Evolutionary conservation across 495 filamentous ascomycete species (phyloP).

Genomic region (Tetracladium setigerum): DNA sequence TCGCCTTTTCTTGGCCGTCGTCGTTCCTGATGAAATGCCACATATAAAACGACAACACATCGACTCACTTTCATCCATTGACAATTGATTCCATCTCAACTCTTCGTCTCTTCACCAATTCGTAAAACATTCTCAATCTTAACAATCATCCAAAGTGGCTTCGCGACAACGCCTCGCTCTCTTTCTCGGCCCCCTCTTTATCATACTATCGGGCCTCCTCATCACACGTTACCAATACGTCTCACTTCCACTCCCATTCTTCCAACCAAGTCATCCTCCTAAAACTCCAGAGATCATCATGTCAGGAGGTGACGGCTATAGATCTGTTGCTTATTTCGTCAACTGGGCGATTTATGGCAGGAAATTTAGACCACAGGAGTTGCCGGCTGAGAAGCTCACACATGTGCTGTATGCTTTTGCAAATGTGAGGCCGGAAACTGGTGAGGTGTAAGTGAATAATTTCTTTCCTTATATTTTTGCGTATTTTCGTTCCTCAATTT

Average conservation of each 20-base stretch:
- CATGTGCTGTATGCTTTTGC: constrained; percentile 78
- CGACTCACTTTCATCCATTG: too few relatives aligned
- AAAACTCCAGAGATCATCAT: constrained; percentile 24
- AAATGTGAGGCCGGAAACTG: constrained; percentile 55
- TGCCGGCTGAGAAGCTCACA: constrained; percentile 81
- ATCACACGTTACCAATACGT: constrained; percentile 4
- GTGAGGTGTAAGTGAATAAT: constrained; percentile 45
- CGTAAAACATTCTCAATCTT: neutral
- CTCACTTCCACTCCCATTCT: neutral
- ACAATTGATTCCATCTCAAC: too few relatives aligned
- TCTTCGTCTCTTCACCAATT: neutral
- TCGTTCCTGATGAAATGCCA: too few relatives aligned
- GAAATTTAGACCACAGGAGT: constrained; percentile 77
- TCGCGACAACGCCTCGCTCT: constrained; percentile 1
- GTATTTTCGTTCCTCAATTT: neutral
- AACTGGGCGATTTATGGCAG: constrained; percentile 90
- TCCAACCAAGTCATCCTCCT: neutral
- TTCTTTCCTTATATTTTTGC: neutral
- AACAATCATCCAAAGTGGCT: constrained; percentile 7
- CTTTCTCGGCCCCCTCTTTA: neutral
- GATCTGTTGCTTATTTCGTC: constrained; percentile 75
- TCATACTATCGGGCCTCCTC: constrained; percentile 7
- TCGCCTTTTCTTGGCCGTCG: too few relatives aligned
- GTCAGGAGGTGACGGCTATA: constrained; percentile 45
- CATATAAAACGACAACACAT: too few relatives aligned